Evolutionary conservation across 208 protist species (phyloP), one percentile per base, ranked within the genome.

Genomic region (Tritrichomonas musculus): DNA sequence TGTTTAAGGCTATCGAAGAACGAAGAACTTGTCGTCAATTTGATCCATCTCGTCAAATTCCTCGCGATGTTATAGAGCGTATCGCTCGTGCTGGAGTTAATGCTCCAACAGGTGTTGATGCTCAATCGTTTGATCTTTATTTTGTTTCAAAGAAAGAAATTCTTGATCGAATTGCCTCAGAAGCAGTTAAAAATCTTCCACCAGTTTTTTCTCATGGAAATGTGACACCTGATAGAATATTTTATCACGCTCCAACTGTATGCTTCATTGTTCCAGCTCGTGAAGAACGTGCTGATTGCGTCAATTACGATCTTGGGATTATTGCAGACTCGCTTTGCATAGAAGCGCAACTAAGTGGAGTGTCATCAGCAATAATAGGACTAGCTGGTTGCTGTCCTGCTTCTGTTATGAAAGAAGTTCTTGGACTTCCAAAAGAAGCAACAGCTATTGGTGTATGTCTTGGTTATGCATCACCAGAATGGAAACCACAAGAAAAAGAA

Each of bases 101-200:
- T 44, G 33, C 73, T 82, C 73, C 73, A 82, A 82, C 73, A 50
- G 73, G 73, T n/a, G n/a, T 25, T 36, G 73, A 82, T 82, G n/a
- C 14, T 53, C 41, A 82, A 82, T 82, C 73, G 50, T 50, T 53
- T 53, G 73, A 82, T 82, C 50, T 82, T 20, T 14, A 47, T 50
- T 33, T 82, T 53, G 73, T 50, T 53, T 53, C 73, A 33, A 82
- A 82, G 14, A 5, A 53, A 53, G 73, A 82, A 82, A 14, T 50
- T 20, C 13, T 50, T 47, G 41, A 13, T 53, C 47, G 41, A 41
- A 20, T 82, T 50, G 73, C 73, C 4, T 9, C 47, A 14, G 33
- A 14, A 33, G 73, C 25, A 8, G n/a, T n/a, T 53, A 25, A 82
- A 20, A 47, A 25, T 30, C n/a, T 47, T 53, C 73, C 73, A 82